phyloP scores from a whole-genome alignment of 129 eudicot species.

The Cynara cardunculus region DNA sequence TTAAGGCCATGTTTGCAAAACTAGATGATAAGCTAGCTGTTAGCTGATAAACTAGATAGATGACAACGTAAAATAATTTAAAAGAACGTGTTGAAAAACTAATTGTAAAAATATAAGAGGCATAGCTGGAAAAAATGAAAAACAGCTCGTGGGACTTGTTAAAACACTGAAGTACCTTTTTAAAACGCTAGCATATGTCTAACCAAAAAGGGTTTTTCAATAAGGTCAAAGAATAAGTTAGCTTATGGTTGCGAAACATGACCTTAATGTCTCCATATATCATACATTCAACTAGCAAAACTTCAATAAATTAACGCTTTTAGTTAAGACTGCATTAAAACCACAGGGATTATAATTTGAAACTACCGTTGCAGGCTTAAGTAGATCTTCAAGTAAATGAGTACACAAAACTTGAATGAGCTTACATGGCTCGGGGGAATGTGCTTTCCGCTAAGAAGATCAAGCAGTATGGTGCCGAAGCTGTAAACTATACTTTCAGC shows the following conservation, averaged over 20 bases:
- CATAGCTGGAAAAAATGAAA: neutral
- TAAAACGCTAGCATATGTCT: neutral
- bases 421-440: conserved; percentile 95
- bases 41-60: neutral
- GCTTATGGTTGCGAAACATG: neutral
- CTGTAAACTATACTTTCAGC: conserved; percentile 91
- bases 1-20: no score
- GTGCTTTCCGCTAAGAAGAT: conserved; percentile 95
- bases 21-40: no score
- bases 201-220: neutral
- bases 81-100: no score
- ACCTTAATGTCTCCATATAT: neutral
- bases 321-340: neutral
- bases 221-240: neutral
- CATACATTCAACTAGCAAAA: neutral
- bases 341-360: neutral
- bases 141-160: neutral
- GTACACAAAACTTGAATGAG: neutral
- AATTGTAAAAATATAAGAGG: neutral
- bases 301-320: no score
- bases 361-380: neutral
- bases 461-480: conserved; percentile 87
- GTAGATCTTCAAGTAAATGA: neutral
- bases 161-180: neutral
- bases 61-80: neutral